Conservation (phyloP, 768 basidiomycete species). For the Tulasnella sp. region DNA sequence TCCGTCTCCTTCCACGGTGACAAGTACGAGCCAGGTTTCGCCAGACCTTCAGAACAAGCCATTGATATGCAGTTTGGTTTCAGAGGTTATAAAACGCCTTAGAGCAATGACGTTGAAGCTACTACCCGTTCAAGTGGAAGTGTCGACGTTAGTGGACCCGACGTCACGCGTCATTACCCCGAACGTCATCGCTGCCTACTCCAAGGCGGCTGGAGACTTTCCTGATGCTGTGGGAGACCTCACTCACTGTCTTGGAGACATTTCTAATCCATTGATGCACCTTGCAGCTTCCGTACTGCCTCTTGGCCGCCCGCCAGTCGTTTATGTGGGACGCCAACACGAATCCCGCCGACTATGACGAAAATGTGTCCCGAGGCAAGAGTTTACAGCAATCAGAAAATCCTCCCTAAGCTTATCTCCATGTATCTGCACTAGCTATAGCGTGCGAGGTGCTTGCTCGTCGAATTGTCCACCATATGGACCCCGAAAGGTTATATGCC, state of each 20-base stretch:
- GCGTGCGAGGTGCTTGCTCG: constrained; percentile 80
- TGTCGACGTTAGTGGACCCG: constrained; percentile 50
- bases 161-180: constrained; percentile 79
- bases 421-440: constrained; percentile 35
- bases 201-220: constrained; percentile 77
- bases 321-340: constrained; percentile 74
- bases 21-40: constrained; percentile 44
- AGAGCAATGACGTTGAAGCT: constrained; percentile 61
- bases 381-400: background rate
- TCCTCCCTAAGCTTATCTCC: background rate
- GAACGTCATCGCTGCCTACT: constrained; percentile 56
- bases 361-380: constrained; percentile 68
- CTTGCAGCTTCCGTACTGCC: constrained; percentile 62
- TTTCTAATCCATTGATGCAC: background rate
- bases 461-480: constrained; percentile 56
- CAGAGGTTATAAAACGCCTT: constrained; percentile 72
- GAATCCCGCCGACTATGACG: constrained; percentile 75
- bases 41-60: background rate
- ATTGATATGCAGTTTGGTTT: background rate
- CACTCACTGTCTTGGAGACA: background rate
- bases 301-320: constrained; percentile 61
- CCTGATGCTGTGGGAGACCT: constrained; percentile 53
- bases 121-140: constrained; percentile 70
- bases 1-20: constrained; percentile 57
- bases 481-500: constrained; percentile 47